Conservation (phyloP, 108 stramenopile genomes). For the Bacterosira constricta region DNA sequence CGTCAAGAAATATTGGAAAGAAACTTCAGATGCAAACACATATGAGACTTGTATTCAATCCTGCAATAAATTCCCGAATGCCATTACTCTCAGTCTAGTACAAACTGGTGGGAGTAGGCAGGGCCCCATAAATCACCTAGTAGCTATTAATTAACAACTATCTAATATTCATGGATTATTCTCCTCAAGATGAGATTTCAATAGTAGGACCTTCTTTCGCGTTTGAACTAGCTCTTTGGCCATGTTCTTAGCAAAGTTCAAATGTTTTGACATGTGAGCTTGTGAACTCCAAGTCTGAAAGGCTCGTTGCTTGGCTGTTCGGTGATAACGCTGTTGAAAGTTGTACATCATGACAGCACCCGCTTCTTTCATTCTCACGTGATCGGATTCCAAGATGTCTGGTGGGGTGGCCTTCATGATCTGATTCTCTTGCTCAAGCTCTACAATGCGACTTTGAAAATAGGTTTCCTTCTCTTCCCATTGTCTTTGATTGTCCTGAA, state of each 20-base stretch:
- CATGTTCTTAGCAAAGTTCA: conserved; percentile 44
- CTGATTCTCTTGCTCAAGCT: conserved; percentile 29
- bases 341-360: conserved; percentile 11
- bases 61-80: too few species aligned
- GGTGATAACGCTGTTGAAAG: conserved; percentile 16
- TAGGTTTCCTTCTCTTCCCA: conserved; percentile 31
- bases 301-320: conserved; percentile 7
- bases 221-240: conserved; percentile 36
- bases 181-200: conserved; percentile 29
- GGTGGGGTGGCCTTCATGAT: background rate
- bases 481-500: conserved; percentile 26
- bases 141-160: background rate
- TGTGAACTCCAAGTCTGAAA: conserved; percentile 31
- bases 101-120: too few species aligned
- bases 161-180: background rate
- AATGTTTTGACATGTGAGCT: conserved; percentile 26
- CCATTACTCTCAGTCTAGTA: too few species aligned
- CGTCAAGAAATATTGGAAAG: background rate
- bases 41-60: too few species aligned
- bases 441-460: conserved; percentile 19
- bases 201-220: conserved; percentile 33
- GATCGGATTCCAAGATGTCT: background rate
- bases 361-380: conserved; percentile 32
- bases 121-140: background rate
- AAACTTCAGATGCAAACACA: too few species aligned